Percentiles rank a stretch among this genome's conserved stretches.
Evolutionary conservation across 345 rosid species (phyloP).

Genomic region (Ceriops decandra): DNA sequence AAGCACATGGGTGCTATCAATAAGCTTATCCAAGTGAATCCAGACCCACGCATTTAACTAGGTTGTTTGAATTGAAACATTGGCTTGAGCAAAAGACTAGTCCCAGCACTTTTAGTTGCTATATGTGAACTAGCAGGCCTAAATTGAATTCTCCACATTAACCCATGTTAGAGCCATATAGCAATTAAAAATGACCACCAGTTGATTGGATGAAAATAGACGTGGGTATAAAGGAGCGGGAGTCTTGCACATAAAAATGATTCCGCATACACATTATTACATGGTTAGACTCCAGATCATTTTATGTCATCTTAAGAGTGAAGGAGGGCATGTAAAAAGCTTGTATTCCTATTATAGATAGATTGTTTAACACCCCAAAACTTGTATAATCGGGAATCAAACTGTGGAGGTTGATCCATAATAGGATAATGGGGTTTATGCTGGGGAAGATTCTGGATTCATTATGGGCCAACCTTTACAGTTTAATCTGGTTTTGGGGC

Average conservation of each 20-base stretch:
- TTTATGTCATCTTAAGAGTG: too few species aligned
- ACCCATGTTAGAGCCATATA: background rate
- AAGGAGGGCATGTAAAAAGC: background rate
- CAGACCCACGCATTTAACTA: background rate
- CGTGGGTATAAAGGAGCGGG: too few species aligned
- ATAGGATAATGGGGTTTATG: too few species aligned
- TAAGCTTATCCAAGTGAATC: background rate
- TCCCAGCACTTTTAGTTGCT: background rate
- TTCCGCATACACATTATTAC: too few species aligned
- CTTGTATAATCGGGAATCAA: too few species aligned
- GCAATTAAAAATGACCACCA: background rate
- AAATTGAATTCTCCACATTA: background rate
- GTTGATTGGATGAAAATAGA: background rate
- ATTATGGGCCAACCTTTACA: background rate
- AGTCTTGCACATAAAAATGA: too few species aligned
- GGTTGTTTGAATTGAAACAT: background rate
- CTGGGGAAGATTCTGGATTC: too few species aligned
- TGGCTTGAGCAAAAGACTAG: too few species aligned
- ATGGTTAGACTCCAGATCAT: too few species aligned
- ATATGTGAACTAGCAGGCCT: background rate
- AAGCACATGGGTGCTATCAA: background rate
- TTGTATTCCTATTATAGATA: background rate
- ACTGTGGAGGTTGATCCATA: too few species aligned
- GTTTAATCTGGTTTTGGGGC: background rate
- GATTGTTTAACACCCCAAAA: background rate